These are phyloP conservation scores for Phytophthora niederhauseri DNA, from an alignment of 352 stramenopile genomes.

Conservation along the genomic window DNA sequence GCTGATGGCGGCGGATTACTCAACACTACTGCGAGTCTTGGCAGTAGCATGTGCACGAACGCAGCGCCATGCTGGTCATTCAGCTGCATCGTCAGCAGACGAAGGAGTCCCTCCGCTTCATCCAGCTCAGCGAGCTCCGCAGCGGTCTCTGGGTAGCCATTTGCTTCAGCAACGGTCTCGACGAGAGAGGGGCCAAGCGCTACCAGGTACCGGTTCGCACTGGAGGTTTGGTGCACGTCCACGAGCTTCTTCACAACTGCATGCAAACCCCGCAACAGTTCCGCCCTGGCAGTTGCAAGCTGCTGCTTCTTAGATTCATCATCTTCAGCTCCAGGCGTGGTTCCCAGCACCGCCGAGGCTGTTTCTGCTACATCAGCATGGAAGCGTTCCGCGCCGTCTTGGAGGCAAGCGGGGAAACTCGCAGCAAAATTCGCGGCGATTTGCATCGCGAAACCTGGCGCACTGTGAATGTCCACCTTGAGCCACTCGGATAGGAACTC, in stretches of 20 bases:
- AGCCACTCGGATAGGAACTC: constrained; percentile 48
- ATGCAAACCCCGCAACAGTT: constrained; percentile 45
- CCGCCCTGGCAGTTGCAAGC: constrained; percentile 24
- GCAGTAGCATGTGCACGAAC: constrained; percentile 69
- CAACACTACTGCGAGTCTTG: constrained; percentile 53
- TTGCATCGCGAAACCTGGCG: constrained; percentile 48
- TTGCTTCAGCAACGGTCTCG: constrained; percentile 29
- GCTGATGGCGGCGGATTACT: constrained; percentile 16
- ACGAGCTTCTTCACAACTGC: constrained; percentile 52
- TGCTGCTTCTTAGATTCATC: constrained; percentile 23
- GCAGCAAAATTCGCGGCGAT: constrained; percentile 45
- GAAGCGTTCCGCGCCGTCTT: constrained; percentile 37
- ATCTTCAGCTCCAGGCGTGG: constrained; percentile 11
- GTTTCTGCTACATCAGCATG: constrained; percentile 43
- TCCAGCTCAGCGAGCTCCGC: constrained; percentile 42
- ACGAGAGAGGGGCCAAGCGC: constrained; percentile 50
- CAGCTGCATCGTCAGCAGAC: constrained; percentile 52
- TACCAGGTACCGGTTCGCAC: constrained; percentile 52
- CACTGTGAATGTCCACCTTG: constrained; percentile 40
- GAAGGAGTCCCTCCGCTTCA: constrained; percentile 55
- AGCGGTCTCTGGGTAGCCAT: constrained; percentile 29
- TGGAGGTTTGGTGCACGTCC: constrained; percentile 40
- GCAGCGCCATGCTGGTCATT: constrained; percentile 45
- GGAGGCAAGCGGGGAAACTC: constrained; percentile 38
- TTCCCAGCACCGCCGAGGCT: constrained; percentile 29